Percentiles rank a stretch among this genome's conserved stretches.
These are phyloP conservation scores for Litchi chinensis DNA, from an alignment of 345 rosid genomes.

Conservation along the genomic window DNA sequence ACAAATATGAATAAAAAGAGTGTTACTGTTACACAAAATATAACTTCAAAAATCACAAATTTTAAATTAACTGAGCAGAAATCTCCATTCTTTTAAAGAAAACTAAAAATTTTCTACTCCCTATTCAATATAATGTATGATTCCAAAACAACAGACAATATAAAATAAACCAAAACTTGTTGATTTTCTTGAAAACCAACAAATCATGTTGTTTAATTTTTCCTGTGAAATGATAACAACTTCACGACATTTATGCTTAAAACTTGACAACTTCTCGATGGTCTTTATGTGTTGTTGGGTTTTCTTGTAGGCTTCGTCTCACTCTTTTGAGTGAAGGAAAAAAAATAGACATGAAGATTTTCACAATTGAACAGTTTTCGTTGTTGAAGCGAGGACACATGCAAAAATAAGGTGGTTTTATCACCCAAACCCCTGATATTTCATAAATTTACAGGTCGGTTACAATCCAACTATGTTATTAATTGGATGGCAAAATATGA, in stretches of 20 bases:
- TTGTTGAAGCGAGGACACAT: too few relatives aligned
- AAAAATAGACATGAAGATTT: too few relatives aligned
- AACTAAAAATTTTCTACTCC: too few relatives aligned
- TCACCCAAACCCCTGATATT: too few relatives aligned
- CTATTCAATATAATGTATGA: too few relatives aligned
- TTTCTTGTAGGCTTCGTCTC: slow-evolving; percentile 25
- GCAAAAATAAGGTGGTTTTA: too few relatives aligned
- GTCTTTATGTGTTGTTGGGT: slow-evolving; percentile 55
- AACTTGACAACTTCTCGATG: slow-evolving; percentile 39
- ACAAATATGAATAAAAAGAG: slow-evolving; percentile 15
- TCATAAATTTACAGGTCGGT: too few relatives aligned
- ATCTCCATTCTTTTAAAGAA: background rate
- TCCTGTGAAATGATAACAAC: background rate
- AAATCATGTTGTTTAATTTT: background rate
- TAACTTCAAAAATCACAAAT: background rate
- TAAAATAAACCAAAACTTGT: background rate
- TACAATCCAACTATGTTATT: too few relatives aligned
- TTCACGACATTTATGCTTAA: background rate
- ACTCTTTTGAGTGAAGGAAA: too few relatives aligned
- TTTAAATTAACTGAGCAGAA: background rate
- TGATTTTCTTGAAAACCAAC: background rate
- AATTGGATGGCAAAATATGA: too few relatives aligned
- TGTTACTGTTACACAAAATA: background rate
- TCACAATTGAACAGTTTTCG: too few relatives aligned
- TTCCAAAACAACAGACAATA: background rate